Evolutionary conservation across 129 eudicot species (phyloP).

Genomic region (Calendula officinalis): DNA sequence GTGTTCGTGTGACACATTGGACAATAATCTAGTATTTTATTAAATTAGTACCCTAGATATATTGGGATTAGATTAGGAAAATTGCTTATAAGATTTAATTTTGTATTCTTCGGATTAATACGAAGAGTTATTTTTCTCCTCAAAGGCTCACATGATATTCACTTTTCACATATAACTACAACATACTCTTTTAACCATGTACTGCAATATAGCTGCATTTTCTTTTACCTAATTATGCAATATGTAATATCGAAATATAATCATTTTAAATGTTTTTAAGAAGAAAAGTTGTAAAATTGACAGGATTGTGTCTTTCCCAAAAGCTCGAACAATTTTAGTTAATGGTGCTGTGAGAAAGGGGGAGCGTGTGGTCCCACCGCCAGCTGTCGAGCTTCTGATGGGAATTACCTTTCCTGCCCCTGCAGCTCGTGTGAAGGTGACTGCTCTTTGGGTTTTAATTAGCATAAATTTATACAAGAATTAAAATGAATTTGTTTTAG

Average conservation of each 20-base stretch:
- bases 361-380: conserved; percentile 52
- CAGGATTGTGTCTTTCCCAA: conserved; percentile 49
- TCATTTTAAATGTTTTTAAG: neutral
- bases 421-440: conserved; percentile 54
- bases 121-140: too few relatives aligned
- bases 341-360: conserved; percentile 60
- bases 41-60: too few relatives aligned
- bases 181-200: neutral
- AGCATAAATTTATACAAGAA: neutral
- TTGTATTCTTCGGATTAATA: too few relatives aligned
- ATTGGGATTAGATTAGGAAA: too few relatives aligned
- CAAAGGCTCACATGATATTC: neutral
- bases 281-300: neutral
- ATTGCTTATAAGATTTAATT: too few relatives aligned
- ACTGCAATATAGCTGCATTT: neutral
- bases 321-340: conserved; percentile 48
- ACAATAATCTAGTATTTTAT: too few relatives aligned
- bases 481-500: conserved; percentile 19
- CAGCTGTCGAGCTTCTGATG: conserved; percentile 49
- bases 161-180: neutral
- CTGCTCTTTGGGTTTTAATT: neutral
- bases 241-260: neutral
- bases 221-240: neutral
- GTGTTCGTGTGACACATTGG: too few relatives aligned
- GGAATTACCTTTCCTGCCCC: conserved; percentile 45